Base-by-base conservation (phyloP, 2,329 filamentous ascomycete genomes). In the Byssothecium circinans region DNA sequence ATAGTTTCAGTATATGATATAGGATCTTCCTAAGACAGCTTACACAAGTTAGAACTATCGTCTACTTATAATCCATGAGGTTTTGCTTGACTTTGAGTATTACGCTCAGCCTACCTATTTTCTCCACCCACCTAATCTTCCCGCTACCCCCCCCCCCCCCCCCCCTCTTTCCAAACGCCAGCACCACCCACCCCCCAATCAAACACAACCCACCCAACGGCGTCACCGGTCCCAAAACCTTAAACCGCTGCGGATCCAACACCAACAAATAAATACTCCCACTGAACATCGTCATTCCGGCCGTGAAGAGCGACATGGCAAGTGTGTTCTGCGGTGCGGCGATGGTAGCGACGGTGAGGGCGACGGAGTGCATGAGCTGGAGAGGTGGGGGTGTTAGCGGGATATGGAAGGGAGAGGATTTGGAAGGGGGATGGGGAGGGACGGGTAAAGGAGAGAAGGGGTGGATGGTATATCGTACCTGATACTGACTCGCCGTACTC, bases 211-310 rank as follows among this genome's bases (percentile, higher is more conserved):
- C 84, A 0, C 84, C 85, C 1, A 87, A 49, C 12, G 85, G 85
- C 41, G 85, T 87, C 11, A 86, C 78, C 1, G 85, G 84, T 0
- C 85, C 84, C 53, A 87, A 49, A 45, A 75, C 71, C 61, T 78
- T 80, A 36, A 84, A 85, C 22, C 76, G 72, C 58, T 80, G 75
- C 17, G 83, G 80, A 67, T 86, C 79, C n/a, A 87, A 72, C 0
- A 81, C 76, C 8, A 87, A 75, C 8, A 82, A 73, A 65, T 88
- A 88, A 54, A 88, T 78, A 61, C 78, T 82, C 2, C 85, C 85
- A 49, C 78, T 82, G 69, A 87, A 87, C 76, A 86, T 78, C 3
- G 81, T 81, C 74, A 87, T 86, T 42, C 85, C 84, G 0, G 81
- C 81, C 0, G 80, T 79, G 63, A 87, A 81, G n/a, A 86, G 72